These are phyloP conservation scores for Musa itinerans DNA, from an alignment of 176 grass and related monocot species.

Conservation along the genomic window DNA sequence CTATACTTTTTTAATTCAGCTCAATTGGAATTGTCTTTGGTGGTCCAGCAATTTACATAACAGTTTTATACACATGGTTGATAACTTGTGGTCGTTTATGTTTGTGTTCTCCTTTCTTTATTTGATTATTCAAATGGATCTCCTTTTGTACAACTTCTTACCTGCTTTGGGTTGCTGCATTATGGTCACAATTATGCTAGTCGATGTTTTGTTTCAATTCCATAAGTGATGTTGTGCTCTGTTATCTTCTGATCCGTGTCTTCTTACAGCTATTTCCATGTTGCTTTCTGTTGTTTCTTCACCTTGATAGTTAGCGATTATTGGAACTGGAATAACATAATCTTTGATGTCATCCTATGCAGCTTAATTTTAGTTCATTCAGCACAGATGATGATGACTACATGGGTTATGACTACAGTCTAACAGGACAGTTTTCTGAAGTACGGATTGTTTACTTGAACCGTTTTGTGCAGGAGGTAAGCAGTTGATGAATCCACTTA, in stretches of 20 bases:
- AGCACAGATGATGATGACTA: constrained; percentile 80
- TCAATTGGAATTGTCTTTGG: too few relatives aligned
- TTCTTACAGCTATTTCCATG: background rate
- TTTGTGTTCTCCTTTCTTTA: too few relatives aligned
- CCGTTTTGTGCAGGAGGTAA: constrained; percentile 98
- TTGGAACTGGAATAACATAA: constrained; percentile 1
- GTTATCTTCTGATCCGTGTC: background rate
- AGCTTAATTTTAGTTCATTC: constrained; percentile 91
- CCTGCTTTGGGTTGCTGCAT: background rate
- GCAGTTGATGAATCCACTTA: constrained; percentile 19
- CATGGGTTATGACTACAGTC: constrained; percentile 88
- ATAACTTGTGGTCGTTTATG: background rate
- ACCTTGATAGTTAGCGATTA: background rate
- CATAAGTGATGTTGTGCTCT: background rate
- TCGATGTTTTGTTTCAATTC: background rate
- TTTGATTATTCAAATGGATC: too few relatives aligned
- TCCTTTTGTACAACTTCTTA: too few relatives aligned
- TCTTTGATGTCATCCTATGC: constrained; percentile 30
- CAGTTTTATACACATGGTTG: background rate
- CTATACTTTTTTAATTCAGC: too few relatives aligned
- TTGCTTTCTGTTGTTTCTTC: background rate
- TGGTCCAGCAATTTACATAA: too few relatives aligned
- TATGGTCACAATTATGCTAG: background rate
- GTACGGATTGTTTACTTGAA: constrained; percentile 98
- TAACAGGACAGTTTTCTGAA: constrained; percentile 81